Evolutionary conservation across 2,329 filamentous ascomycete species (phyloP).

Genomic region (Pestalotiopsis sp.): DNA sequence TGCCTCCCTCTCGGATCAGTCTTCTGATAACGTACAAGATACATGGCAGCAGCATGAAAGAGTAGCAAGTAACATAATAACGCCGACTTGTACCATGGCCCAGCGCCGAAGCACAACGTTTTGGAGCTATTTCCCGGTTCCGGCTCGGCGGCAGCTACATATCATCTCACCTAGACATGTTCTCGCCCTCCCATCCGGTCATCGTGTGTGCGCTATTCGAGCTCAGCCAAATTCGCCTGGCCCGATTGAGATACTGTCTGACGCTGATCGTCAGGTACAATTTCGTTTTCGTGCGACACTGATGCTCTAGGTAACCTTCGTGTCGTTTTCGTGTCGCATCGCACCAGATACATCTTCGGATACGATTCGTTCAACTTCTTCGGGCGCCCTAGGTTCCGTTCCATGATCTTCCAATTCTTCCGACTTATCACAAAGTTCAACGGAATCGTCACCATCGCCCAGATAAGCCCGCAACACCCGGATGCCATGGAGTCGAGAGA

Average conservation of each 20-base stretch:
- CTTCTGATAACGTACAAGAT: too few relatives aligned
- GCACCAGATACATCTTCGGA: background rate
- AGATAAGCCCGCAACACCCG: too few relatives aligned
- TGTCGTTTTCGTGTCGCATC: background rate
- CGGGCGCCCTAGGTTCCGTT: background rate
- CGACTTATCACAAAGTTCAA: background rate
- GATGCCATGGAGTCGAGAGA: background rate
- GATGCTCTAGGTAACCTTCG: background rate
- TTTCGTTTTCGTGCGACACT: background rate
- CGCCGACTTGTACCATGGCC: background rate
- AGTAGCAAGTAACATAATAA: background rate
- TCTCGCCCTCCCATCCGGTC: background rate
- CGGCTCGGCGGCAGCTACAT: background rate
- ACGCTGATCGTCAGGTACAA: background rate
- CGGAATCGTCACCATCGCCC: background rate
- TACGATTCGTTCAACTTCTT: background rate
- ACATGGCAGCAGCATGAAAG: too few relatives aligned
- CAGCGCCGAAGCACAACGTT: background rate
- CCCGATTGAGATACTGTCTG: background rate
- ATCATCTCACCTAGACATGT: background rate
- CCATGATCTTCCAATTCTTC: background rate
- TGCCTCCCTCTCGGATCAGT: too few relatives aligned
- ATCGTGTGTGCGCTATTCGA: background rate
- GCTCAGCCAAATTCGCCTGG: background rate
- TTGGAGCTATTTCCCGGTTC: background rate